Evolutionary conservation across 1,139 yeast species (phyloP), one percentile per base, ranked within the genome.

Genomic region (Nakaseomyces nivariensis): DNA sequence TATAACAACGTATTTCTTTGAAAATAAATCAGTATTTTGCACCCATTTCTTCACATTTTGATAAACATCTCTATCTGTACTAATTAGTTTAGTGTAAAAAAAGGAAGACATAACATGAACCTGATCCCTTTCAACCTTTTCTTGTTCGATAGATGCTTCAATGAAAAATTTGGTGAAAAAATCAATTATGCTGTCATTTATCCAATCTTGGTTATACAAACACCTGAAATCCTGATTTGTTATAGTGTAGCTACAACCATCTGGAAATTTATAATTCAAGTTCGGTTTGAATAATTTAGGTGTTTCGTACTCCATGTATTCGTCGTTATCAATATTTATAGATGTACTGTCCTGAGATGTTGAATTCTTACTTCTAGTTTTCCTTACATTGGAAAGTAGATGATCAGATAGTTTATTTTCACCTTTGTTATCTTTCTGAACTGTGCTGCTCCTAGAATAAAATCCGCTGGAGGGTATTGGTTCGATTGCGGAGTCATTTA

Each of bases 31-130:
- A 27, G 86, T 69, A 57, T 83, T 85, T 47, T 76, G 72, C 4
- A 94, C 78, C 98, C 98, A 94, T 50, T 83, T 74, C 55, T 78
- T 78, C 31, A 90, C 82, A 57, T 83, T 85, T 1, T 70, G 72
- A 62, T 84, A 88, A 52, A 76, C 78, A 51, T 75, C 58, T 47
- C 63, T 48, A 48, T 63, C 45, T 52, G 71, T 53, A 53, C 68
- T 72, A 50, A 74, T 72, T 43, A 89, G 70, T 60, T 82, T 82
- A 1, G 85, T 78, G 68, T 77, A 92, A 65, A 94, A 90, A 63
- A 87, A 94, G 0, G 97, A 85, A 60, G 88, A 87, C 66, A 92
- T 79, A 2, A 89, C 74, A 61, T 82, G 78, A 1, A 83, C 75
- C n/a, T 70, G 65, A 5, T 65, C 59, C 5, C 56, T 46, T 3